Evolutionary conservation across 805 yeast species (phyloP), one percentile per base, ranked within the genome.

Genomic region (Wickerhamiella australiensis): DNA sequence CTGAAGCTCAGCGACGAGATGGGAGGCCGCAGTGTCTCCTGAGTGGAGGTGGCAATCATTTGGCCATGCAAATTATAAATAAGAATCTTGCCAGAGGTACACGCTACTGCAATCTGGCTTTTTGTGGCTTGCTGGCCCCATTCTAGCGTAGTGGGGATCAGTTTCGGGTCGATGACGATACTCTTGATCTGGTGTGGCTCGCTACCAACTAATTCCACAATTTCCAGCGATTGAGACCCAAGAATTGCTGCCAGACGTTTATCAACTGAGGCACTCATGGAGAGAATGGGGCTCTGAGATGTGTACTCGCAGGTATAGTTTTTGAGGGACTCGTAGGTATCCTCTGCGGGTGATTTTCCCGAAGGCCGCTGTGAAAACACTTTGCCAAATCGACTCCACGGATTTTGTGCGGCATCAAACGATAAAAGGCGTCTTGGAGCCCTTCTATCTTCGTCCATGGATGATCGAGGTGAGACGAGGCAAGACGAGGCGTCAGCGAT

Each of bases 41-140:
- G 40, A 50, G 78, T 73, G 42, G 82, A 73, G 18, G 78, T 66
- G 50, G 77, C 63, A 12, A 80, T 71, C 48, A 73, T 11, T 46
- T 50, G 27, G 41, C 44, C 15, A 18, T 25, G 23, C n/a, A 42
- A 13, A 12, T 46, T n/a, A 17, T 15, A 42, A 50, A 52, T 6
- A 53, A 44, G 38, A 42, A 50, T 18, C 41, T 23, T 5, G 33
- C 23, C 36, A 11, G 21, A 13, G 13, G 44, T 46, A 6, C 35
- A 18, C n/a, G 49, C 52, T 17, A 49, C 25, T 1, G 52, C 52
- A 3, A 49, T 37, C 35, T 29, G 31, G 33, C 54, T 56, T 27
- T 54, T 51, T 13, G 52, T 48, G n/a, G 51, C 49, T 23, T 53
- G 57, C n/a, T 42, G 40, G 9, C 65, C 67, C 69, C 69, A 65